Conservation (phyloP, 2,329 filamentous ascomycete genomes). For the Phialophora macrospora region DNA sequence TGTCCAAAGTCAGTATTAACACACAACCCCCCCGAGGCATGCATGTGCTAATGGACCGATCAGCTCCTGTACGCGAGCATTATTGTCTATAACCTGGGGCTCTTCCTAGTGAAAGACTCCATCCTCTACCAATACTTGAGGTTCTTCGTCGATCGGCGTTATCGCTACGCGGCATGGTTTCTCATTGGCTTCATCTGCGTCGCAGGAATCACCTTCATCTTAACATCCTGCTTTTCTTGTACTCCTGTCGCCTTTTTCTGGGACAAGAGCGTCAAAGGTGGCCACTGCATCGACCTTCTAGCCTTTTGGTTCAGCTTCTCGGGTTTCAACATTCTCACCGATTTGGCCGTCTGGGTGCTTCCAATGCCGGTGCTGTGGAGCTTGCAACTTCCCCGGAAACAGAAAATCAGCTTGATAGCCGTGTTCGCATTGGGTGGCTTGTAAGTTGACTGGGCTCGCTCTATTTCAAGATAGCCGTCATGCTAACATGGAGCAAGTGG, state of each 20-base stretch:
- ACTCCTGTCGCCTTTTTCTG: conserved; percentile 49
- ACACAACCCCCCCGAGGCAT: too few relatives aligned
- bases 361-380: conserved; percentile 56
- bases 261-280: conserved; percentile 42
- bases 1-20: conserved; percentile 24
- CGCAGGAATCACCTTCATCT: conserved; percentile 21
- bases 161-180: conserved; percentile 23
- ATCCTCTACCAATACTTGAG: conserved; percentile 43
- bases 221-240: conserved; percentile 48
- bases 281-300: conserved; percentile 56
- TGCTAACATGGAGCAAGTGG: conserved; percentile 39
- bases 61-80: conserved; percentile 36
- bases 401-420: conserved; percentile 53
- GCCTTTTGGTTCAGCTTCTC: conserved; percentile 60
- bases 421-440: conserved; percentile 60
- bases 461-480: neutral
- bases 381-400: conserved; percentile 54
- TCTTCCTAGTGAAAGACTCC: conserved; percentile 45
- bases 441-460: conserved; percentile 12
- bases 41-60: conserved; percentile 5
- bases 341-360: conserved; percentile 60
- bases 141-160: conserved; percentile 40
- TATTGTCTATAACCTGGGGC: conserved; percentile 45
- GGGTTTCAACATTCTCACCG: conserved; percentile 64
- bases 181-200: conserved; percentile 25